phyloP scores from a whole-genome alignment of 1,139 yeast species.

The Debaryomyces singareniensis region DNA sequence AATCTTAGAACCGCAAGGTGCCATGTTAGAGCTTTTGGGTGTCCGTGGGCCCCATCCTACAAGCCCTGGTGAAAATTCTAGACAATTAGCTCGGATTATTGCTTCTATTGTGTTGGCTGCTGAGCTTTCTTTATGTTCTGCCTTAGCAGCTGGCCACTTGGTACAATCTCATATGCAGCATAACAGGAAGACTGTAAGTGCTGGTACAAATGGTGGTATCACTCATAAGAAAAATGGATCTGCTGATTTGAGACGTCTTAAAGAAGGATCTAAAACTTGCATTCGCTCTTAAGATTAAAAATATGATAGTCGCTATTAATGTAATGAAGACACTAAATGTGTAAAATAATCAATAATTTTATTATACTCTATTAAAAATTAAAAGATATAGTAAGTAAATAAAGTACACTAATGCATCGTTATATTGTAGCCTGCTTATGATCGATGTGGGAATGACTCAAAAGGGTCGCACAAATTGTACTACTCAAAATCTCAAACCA shows the following conservation, averaged over 20 bases:
- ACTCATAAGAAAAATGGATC: constrained; percentile 10
- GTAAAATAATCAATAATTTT: too few relatives aligned
- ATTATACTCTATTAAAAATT: too few relatives aligned
- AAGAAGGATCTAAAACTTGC: constrained; percentile 69
- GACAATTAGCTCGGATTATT: constrained; percentile 89
- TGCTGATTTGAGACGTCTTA: constrained; percentile 47
- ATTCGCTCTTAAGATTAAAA: constrained; percentile 38
- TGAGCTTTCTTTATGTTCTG: constrained; percentile 88
- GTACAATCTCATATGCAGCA: constrained; percentile 98
- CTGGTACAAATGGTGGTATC: constrained; percentile 15
- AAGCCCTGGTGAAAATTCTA: constrained; percentile 89
- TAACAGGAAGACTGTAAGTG: constrained; percentile 60
- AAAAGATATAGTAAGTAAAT: too few relatives aligned
- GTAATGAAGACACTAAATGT: too few relatives aligned
- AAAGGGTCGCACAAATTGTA: too few relatives aligned
- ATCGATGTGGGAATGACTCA: too few relatives aligned
- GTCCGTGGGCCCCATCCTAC: constrained; percentile 95
- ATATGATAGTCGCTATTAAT: too few relatives aligned
- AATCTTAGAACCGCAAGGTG: constrained; percentile 91
- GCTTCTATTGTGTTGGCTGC: constrained; percentile 97
- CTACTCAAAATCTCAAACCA: too few relatives aligned
- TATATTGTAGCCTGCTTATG: too few relatives aligned
- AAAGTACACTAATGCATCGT: too few relatives aligned
- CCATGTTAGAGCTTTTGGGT: constrained; percentile 91
- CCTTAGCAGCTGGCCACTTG: constrained; percentile 96